Percentiles rank a stretch among this genome's conserved stretches.
phyloP scores from a whole-genome alignment of 192 early-diverging fungal genomes.

The Backusella tarrabulga region DNA sequence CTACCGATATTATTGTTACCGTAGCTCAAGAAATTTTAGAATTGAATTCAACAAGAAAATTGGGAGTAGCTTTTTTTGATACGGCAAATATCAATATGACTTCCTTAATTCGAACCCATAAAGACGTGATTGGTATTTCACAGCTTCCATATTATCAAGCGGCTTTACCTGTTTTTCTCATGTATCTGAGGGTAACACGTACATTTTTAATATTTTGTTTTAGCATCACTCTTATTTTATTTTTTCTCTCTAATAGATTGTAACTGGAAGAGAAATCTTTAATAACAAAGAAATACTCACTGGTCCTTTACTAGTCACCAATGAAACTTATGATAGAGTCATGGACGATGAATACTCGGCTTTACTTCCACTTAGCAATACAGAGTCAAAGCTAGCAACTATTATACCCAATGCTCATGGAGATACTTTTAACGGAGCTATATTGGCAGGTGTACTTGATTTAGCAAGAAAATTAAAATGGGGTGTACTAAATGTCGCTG shows the following conservation, averaged over 20 bases:
- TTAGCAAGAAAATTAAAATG: conserved; percentile 14
- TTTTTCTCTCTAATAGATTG: background rate
- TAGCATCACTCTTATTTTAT: background rate
- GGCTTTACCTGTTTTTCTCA: conserved; percentile 19
- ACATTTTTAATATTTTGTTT: background rate
- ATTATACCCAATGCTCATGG: conserved; percentile 13
- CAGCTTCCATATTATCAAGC: conserved; percentile 29
- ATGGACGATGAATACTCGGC: background rate
- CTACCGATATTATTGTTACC: background rate
- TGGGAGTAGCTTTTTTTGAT: conserved; percentile 9
- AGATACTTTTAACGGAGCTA: conserved; percentile 13
- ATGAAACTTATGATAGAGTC: background rate
- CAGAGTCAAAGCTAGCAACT: background rate
- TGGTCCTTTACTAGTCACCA: conserved; percentile 20
- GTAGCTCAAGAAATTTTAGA: background rate
- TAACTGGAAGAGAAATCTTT: conserved; percentile 11
- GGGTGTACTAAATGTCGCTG: background rate
- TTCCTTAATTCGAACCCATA: background rate
- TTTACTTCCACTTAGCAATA: background rate
- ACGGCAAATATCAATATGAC: conserved; percentile 6
- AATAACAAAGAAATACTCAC: conserved; percentile 11
- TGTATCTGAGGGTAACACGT: conserved; percentile 20
- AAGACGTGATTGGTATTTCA: background rate
- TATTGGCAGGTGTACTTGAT: conserved; percentile 8
- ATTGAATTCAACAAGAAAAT: background rate